Conservation (phyloP, 2,329 filamentous ascomycete genomes). For the Nemania bipapillata region DNA sequence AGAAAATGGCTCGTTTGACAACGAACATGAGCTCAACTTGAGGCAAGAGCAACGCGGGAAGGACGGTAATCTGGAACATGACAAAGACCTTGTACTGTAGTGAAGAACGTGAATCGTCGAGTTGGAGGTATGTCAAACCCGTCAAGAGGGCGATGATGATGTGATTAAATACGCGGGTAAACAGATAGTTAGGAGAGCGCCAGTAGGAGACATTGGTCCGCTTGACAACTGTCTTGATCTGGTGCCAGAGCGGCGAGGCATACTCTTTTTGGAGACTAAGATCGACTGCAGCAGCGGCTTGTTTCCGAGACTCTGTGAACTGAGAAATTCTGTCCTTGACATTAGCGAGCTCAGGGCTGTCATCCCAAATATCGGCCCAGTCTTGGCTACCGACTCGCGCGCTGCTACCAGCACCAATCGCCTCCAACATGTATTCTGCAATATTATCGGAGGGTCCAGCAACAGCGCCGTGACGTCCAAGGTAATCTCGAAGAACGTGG, state of each 20-base stretch:
- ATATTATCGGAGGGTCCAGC: constrained; percentile 67
- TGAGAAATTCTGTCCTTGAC: constrained; percentile 73
- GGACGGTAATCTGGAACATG: constrained; percentile 87
- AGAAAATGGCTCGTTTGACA: constrained; percentile 81
- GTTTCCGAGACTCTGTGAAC: constrained; percentile 70
- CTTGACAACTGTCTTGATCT: constrained; percentile 77
- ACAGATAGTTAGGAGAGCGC: constrained; percentile 88
- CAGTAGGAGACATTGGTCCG: constrained; percentile 84
- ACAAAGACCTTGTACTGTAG: constrained; percentile 89
- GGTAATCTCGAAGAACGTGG: constrained; percentile 72
- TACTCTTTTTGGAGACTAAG: constrained; percentile 75
- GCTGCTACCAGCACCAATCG: constrained; percentile 78
- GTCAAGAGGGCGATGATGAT: constrained; percentile 80
- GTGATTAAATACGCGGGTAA: constrained; percentile 87
- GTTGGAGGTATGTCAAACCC: constrained; percentile 80
- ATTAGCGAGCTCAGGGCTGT: constrained; percentile 74
- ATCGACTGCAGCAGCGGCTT: constrained; percentile 58
- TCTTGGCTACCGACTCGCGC: constrained; percentile 78
- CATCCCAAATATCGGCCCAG: constrained; percentile 83
- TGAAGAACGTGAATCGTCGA: constrained; percentile 78
- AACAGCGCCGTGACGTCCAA: constrained; percentile 69
- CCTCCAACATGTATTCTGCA: constrained; percentile 86
- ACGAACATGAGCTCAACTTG: constrained; percentile 89
- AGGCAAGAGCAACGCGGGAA: constrained; percentile 83
- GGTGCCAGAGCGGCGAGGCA: constrained; percentile 81